phyloP scores from a whole-genome alignment of 2,329 filamentous ascomycete genomes.

The Ceratocystiopsis minuta region DNA sequence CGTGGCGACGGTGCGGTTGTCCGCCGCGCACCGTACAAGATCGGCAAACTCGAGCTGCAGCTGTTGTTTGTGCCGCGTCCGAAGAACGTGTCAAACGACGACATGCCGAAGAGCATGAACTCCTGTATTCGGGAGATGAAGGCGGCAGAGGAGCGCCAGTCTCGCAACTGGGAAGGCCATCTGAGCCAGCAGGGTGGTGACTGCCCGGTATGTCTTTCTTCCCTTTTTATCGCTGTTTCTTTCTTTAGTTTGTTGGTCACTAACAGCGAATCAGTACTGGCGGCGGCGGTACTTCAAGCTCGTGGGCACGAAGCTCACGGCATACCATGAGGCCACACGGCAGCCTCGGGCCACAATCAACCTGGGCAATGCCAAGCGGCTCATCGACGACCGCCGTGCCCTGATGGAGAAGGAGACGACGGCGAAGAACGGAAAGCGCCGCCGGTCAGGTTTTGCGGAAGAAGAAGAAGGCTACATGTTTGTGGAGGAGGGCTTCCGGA shows the following conservation, averaged over 20 bases:
- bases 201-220: constrained; percentile 58
- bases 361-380: constrained; percentile 72
- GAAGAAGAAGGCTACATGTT: constrained; percentile 99
- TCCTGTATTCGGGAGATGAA: constrained; percentile 85
- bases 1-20: constrained; percentile 51
- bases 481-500: constrained; percentile 96
- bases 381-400: constrained; percentile 80
- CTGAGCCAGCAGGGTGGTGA: constrained; percentile 95
- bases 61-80: constrained; percentile 88
- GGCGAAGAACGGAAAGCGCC: constrained; percentile 58
- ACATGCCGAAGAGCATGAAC: constrained; percentile 99
- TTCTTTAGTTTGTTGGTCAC: not conserved
- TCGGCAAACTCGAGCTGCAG: constrained; percentile 87
- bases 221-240: not conserved
- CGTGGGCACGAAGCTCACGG: constrained; percentile 75
- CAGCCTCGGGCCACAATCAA: constrained; percentile 97
- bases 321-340: constrained; percentile 86
- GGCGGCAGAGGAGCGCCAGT: constrained; percentile 65
- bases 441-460: constrained; percentile 89
- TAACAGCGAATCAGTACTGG: constrained; percentile 56
- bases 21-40: constrained; percentile 83
- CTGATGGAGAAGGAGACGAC: constrained; percentile 70
- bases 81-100: constrained; percentile 69
- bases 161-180: constrained; percentile 69
- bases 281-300: constrained; percentile 95